Conservation (phyloP, 2,329 filamentous ascomycete genomes). For the Metarhizium brunneum region DNA sequence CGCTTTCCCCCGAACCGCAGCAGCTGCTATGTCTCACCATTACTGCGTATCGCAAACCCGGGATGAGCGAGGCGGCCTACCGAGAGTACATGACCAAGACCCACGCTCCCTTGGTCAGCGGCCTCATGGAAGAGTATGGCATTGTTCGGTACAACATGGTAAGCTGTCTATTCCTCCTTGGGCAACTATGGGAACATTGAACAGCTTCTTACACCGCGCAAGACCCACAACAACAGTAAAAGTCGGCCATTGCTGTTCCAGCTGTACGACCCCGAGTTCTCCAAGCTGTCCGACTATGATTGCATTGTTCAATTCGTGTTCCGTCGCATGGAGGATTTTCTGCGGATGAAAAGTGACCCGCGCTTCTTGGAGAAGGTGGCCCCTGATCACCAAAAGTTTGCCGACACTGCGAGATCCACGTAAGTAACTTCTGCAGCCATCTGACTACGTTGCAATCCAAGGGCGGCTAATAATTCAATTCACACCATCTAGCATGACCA, state of each 20-base stretch:
- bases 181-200: neutral
- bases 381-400: slow-evolving; percentile 7
- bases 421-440: neutral
- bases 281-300: slow-evolving; percentile 7
- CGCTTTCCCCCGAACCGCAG: neutral
- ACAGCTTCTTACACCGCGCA: neutral
- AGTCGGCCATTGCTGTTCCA: slow-evolving; percentile 4
- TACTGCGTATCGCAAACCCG: slow-evolving; percentile 6
- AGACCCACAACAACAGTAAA: slow-evolving; percentile 7
- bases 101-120: slow-evolving; percentile 4
- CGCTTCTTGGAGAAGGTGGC: slow-evolving; percentile 5
- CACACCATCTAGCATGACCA: slow-evolving; percentile 3
- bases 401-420: slow-evolving; percentile 2
- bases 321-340: slow-evolving; percentile 4
- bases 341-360: slow-evolving; percentile 6
- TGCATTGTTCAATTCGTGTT: slow-evolving; percentile 8
- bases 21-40: slow-evolving; percentile 7
- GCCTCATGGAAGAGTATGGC: slow-evolving; percentile 7
- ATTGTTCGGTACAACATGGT: slow-evolving; percentile 7
- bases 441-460: too few species aligned
- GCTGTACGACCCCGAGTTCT: slow-evolving; percentile 7
- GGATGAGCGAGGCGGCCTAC: slow-evolving; percentile 4
- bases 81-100: slow-evolving; percentile 8
- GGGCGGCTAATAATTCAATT: too few species aligned
- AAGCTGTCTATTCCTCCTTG: neutral